Conservation (phyloP, 2,329 filamentous ascomycete genomes). For the Nemania diffusa region DNA sequence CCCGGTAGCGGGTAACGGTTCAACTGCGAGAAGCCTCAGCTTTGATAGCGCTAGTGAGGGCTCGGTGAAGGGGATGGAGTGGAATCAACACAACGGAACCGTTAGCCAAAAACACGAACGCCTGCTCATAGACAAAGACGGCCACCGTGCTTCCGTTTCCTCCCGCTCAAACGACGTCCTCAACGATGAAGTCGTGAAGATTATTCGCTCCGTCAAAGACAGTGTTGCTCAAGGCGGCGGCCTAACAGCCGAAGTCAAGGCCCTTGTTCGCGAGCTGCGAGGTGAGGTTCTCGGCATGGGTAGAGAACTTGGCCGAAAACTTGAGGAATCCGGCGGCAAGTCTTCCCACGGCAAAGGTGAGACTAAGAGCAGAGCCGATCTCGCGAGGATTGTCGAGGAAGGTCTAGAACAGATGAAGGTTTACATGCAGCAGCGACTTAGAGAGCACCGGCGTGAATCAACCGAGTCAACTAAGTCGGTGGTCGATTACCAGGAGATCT, state of each 20-base stretch:
- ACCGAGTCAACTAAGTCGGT: conserved; percentile 69
- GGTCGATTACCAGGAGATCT: conserved; percentile 85
- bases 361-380: conserved; percentile 69
- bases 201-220: conserved; percentile 88
- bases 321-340: conserved; percentile 73
- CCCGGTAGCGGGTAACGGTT: conserved; percentile 44
- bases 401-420: conserved; percentile 84
- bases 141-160: conserved; percentile 58
- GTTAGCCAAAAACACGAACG: conserved; percentile 57
- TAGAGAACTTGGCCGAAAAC: conserved; percentile 83
- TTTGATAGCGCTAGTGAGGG: conserved; percentile 55
- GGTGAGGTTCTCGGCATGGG: conserved; percentile 96
- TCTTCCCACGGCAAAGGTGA: conserved; percentile 57
- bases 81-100: conserved; percentile 47
- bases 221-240: conserved; percentile 89
- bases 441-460: conserved; percentile 77
- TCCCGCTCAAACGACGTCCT: conserved; percentile 65
- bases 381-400: conserved; percentile 81
- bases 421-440: conserved; percentile 82
- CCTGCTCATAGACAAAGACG: conserved; percentile 56
- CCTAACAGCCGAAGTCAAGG: conserved; percentile 91
- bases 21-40: conserved; percentile 52
- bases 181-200: conserved; percentile 82
- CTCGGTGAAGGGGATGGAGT: conserved; percentile 50
- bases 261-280: conserved; percentile 86